Evolutionary conservation across 768 basidiomycete genomes (phyloP), one percentile per base, ranked within the genome.

Genomic region (Lactarius quietus): DNA sequence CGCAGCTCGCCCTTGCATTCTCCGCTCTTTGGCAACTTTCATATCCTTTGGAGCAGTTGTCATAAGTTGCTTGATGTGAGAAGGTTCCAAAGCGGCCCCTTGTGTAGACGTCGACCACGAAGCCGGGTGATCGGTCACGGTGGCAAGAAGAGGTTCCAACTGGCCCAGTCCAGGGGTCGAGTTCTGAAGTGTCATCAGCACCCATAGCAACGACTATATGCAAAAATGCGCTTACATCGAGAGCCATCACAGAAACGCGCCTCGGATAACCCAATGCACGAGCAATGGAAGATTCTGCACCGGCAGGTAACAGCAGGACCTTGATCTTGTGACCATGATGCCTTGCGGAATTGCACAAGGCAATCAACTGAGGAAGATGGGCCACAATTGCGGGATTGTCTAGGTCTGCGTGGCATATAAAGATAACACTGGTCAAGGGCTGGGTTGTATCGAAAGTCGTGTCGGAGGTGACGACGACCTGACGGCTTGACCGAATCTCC

Each of bases 31-130:
- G 36, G 86, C 85, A 36, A 77, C 80, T 71, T 83, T 89, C 83
- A 92, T 89, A 70, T 94, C 89, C 70, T 84, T 86, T 1, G 93
- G 93, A 4, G 86, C 84, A 33, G 86, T 85, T 3, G 93, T 95
- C 20, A 82, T 82, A 26, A 93, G 73, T 68, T 93, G 91, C 72
- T 94, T 95, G 69, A 93, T 81, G 71, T 92, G 88, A 0, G 92
- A 92, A 3, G 88, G 86, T 48, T 89, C 76, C 29, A 87, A 77
- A 20, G 74, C 23, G 64, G 63, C 18, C 65, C 71, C 43, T 62
- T 64, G 33, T 36, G 75, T 70, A 4, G 79, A 74, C 51, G 83
- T 73, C 17, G 84, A 77, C 93, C 93, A 95, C 7, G 86, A 78
- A 0, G 91, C 90, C 18, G 80, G 76, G 17, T 89, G 72, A 23